These are phyloP conservation scores for Fragilariopsis cylindrus DNA, from an alignment of 108 stramenopile genomes.

Conservation along the genomic window DNA sequence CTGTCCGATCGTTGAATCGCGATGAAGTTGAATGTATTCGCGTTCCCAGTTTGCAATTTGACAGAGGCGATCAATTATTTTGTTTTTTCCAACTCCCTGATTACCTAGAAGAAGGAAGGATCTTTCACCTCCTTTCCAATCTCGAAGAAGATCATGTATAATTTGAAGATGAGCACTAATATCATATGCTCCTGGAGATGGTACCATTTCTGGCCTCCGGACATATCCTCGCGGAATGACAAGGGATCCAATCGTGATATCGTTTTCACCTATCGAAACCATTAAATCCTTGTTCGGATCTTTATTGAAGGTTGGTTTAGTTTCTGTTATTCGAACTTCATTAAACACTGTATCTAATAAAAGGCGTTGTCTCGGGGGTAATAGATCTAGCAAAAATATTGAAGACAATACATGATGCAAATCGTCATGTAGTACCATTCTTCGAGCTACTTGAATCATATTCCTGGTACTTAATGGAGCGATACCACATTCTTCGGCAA, in stretches of 20 bases:
- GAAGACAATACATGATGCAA: conserved; percentile 15
- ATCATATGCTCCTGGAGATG: conserved; percentile 46
- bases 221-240: conserved; percentile 14
- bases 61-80: conserved; percentile 71
- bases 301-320: conserved; percentile 4
- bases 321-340: conserved; percentile 2
- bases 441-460: conserved; percentile 28
- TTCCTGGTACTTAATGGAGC: conserved; percentile 34
- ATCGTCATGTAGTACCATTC: conserved; percentile 15
- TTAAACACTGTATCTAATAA: conserved; percentile 35
- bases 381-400: conserved; percentile 30
- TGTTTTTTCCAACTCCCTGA: conserved; percentile 95
- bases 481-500: conserved; percentile 39
- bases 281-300: background rate
- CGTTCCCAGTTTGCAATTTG: conserved; percentile 68
- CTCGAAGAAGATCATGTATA: conserved; percentile 37
- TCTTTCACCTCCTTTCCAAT: conserved; percentile 57
- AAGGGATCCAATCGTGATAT: conserved; percentile 38
- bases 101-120: conserved; percentile 77
- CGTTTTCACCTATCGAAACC: conserved; percentile 1
- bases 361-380: conserved; percentile 33
- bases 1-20: conserved; percentile 83
- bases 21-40: conserved; percentile 93
- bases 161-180: conserved; percentile 43
- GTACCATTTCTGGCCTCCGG: conserved; percentile 46